phyloP scores from a whole-genome alignment of 2,329 filamentous ascomycete species.

The Curvularia lunata region DNA sequence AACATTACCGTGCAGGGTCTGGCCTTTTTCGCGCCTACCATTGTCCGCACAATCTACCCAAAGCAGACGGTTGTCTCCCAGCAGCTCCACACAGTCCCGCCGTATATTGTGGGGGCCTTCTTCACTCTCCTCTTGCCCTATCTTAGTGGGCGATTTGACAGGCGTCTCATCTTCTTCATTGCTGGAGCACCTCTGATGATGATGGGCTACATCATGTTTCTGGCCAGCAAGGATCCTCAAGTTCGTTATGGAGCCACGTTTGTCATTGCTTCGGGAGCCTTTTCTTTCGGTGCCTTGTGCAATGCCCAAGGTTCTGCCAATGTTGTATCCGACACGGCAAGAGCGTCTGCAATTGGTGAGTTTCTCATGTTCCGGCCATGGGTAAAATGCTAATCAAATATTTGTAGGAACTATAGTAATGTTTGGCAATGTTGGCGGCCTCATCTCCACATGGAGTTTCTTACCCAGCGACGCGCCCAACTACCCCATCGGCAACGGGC shows the following conservation, averaged over 20 bases:
- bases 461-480: conserved; percentile 67
- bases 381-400: neutral
- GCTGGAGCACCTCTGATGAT: conserved; percentile 68
- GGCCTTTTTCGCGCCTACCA: conserved; percentile 73
- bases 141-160: conserved; percentile 66
- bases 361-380: neutral
- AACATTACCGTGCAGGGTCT: conserved; percentile 75
- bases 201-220: conserved; percentile 72
- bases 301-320: conserved; percentile 74
- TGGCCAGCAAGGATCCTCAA: conserved; percentile 57
- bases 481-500: conserved; percentile 73
- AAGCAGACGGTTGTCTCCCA: conserved; percentile 63
- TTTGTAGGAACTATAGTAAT: conserved; percentile 65
- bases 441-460: conserved; percentile 71
- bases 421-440: conserved; percentile 74
- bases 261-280: conserved; percentile 69
- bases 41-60: conserved; percentile 72
- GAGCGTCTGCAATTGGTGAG: conserved; percentile 66
- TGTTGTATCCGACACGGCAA: conserved; percentile 72
- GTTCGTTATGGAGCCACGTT: conserved; percentile 75
- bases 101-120: conserved; percentile 71
- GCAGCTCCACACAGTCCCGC: conserved; percentile 74
- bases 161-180: conserved; percentile 67
- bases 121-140: conserved; percentile 69
- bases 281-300: conserved; percentile 67